phyloP scores from a whole-genome alignment of 2,329 filamentous ascomycete genomes.

The Allantophomopsis cytisporea region DNA sequence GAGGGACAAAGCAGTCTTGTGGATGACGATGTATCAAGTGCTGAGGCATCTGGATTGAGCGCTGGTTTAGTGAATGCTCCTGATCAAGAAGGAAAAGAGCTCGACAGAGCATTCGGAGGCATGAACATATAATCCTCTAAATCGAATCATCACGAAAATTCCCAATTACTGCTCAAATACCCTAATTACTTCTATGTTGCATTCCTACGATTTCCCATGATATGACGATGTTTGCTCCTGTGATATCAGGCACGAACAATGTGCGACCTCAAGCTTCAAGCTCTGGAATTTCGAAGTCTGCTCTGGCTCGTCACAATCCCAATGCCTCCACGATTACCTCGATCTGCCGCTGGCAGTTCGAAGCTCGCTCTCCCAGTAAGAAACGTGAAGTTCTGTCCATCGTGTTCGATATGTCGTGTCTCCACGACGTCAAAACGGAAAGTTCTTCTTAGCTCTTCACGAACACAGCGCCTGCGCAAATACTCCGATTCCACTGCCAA shows the following conservation, averaged over 20 bases:
- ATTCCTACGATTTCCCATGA: background rate
- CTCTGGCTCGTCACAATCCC: slow-evolving; percentile 6
- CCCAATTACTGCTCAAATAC: no score
- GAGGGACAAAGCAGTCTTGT: slow-evolving; percentile 13
- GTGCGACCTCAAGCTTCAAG: slow-evolving; percentile 2
- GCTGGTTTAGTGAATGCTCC: slow-evolving; percentile 23
- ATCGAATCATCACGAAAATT: no score
- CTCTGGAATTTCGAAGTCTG: background rate
- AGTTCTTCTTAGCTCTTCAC: slow-evolving; percentile 2
- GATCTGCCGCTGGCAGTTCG: slow-evolving; percentile 8
- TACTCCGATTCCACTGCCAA: background rate
- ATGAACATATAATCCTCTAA: slow-evolving; percentile 12
- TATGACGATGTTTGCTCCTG: background rate
- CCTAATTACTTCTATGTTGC: no score
- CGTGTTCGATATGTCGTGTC: slow-evolving; percentile 13
- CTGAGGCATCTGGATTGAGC: slow-evolving; percentile 14
- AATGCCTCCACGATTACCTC: slow-evolving; percentile 19
- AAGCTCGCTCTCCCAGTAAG: slow-evolving; percentile 4
- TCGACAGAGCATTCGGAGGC: slow-evolving; percentile 37
- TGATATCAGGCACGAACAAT: background rate
- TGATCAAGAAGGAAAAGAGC: slow-evolving; percentile 32
- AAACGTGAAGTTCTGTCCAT: slow-evolving; percentile 2
- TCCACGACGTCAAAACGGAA: background rate
- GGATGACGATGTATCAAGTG: slow-evolving; percentile 16
- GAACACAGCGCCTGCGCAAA: slow-evolving; percentile 2